Evolutionary conservation across 78 protist species (phyloP), one percentile per base, ranked within the genome.

Genomic region (Capsaspora owczarzaki): DNA sequence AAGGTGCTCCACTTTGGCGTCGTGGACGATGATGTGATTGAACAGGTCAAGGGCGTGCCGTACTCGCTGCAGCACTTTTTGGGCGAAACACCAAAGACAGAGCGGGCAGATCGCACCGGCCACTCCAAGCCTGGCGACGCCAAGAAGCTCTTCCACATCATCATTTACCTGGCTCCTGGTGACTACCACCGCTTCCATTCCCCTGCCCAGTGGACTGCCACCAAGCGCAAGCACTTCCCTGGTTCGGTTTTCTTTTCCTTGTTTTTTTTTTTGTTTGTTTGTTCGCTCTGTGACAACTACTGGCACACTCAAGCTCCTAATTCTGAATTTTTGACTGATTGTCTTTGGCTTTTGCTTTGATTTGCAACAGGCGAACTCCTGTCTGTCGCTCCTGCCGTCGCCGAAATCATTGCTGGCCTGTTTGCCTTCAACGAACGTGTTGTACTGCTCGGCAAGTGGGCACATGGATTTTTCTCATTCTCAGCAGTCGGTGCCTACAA

Each of bases 181-280:
- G 92, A 92, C 61, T 92, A 92, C 69, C 95, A 92, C 66, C 43
- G 92, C 31, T 80, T 87, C 47, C 95, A 92, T 78, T 84, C 90
- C 38, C 86, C 92, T 10, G 91, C 79, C 63, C 86, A 82, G 42
- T 85, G 89, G 89, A 25, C 68, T 31, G 76, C 80, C 35, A 10
- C 20, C 27, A 61, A 69, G 33, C 61, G 42, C 23, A 47, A 56
- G 19, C 86, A 87, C 61, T 61, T 87, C 29, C 79, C 78, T 3
- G 90, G 90, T 16, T 4, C n/a, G 38, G 56, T 66, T 12, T 8
- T 14, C 35, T 12, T 66, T 10, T 33, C 35, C 22, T 22, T 66
- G 35, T 66, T 10, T 33, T 33, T 66, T 19, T 33, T 27, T 33
- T 12, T 66, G 71, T 33, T 12, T 66, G 71, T 66, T 22, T 49